A percentile compares a stretch with the other conserved stretches of the same genome.
Conservation (phyloP, 192 early-diverging fungal species). For the Paraglomus occultum region DNA sequence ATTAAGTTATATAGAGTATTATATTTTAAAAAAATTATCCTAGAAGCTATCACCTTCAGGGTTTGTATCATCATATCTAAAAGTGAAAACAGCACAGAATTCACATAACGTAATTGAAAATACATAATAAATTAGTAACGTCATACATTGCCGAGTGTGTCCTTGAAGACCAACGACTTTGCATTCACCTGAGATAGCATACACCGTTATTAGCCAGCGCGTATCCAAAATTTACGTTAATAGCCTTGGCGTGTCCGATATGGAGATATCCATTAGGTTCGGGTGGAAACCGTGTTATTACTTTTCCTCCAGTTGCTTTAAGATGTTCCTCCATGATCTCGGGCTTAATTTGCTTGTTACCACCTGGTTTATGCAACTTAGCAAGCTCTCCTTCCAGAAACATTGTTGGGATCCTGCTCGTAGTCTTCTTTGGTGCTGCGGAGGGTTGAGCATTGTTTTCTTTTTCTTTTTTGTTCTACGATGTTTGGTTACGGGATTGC, state of each 20-base stretch:
- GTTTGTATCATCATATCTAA: constrained; percentile 64
- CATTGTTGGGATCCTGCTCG: constrained; percentile 59
- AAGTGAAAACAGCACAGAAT: no score
- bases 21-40: not conserved
- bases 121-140: no score
- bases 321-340: constrained; percentile 89
- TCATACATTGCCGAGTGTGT: no score
- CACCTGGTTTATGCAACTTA: constrained; percentile 91
- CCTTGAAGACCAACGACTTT: no score
- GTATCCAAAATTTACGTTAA: constrained; percentile 99
- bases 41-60: constrained; percentile 40
- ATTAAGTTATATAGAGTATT: not conserved
- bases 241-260: constrained; percentile 99
- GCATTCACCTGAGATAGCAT: constrained; percentile 77
- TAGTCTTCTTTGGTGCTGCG: constrained; percentile 64
- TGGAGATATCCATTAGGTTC: constrained; percentile 99
- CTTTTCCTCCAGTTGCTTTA: constrained; percentile 83
- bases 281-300: constrained; percentile 98
- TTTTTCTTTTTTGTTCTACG: constrained; percentile 39
- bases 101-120: no score
- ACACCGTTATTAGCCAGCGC: constrained; percentile 86
- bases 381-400: constrained; percentile 93
- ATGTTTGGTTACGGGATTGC: not conserved
- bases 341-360: constrained; percentile 93
- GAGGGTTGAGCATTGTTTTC: constrained; percentile 19